Conservation (phyloP, 2,329 filamentous ascomycete species). For the Sarocladium oryzae region DNA sequence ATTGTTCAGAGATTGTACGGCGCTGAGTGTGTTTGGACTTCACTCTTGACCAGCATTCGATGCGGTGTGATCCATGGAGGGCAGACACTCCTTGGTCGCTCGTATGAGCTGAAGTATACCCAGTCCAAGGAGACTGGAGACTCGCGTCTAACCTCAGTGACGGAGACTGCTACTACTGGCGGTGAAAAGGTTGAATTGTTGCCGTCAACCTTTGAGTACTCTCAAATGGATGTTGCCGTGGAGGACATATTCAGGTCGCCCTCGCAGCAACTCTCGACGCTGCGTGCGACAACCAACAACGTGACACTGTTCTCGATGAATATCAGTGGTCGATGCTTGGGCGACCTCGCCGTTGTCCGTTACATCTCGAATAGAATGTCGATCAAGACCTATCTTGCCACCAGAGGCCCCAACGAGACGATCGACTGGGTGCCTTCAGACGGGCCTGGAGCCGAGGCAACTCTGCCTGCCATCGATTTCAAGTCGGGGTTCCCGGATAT, state of each 20-base stretch:
- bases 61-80: not conserved
- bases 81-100: not conserved
- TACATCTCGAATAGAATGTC: too few relatives aligned
- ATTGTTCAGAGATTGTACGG: not conserved
- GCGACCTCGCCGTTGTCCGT: not conserved
- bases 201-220: not conserved
- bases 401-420: not conserved
- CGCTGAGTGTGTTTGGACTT: not conserved
- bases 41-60: not conserved
- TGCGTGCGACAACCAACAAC: too few relatives aligned
- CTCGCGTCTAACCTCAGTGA: not conserved
- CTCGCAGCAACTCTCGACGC: too few relatives aligned
- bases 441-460: too few relatives aligned
- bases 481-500: too few relatives aligned
- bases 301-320: too few relatives aligned
- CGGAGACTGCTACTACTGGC: not conserved
- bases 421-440: not conserved
- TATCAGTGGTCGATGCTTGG: not conserved
- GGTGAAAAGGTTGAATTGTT: not conserved
- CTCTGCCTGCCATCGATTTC: too few relatives aligned
- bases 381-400: too few relatives aligned
- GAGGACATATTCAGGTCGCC: not conserved
- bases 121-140: not conserved
- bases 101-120: not conserved
- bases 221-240: not conserved